Evolutionary conservation across 306 rosid genomes (phyloP).

Genomic region (Argentina anserina): DNA sequence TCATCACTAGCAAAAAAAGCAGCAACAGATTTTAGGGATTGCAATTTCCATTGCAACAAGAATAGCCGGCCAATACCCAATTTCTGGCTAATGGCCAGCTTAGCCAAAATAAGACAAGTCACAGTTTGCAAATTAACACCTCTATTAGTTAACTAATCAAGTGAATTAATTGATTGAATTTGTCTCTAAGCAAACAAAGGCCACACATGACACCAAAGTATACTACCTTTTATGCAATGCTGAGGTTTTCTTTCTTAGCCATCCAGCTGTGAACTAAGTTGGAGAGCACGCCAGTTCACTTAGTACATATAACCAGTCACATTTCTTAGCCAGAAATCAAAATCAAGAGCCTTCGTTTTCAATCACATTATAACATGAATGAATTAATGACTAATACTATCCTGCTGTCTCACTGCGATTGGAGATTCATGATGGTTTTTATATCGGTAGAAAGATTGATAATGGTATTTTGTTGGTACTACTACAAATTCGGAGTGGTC

Average conservation of each 20-base stretch:
- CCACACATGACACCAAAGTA: not conserved
- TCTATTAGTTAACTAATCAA: not conserved
- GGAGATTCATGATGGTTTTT: not conserved
- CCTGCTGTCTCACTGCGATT: conserved; percentile 14
- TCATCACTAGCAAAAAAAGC: not conserved
- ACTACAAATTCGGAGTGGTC: not conserved
- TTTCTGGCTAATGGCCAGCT: conserved; percentile 2
- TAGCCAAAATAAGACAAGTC: not conserved
- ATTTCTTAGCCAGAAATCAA: conserved; percentile 7
- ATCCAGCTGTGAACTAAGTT: conserved; percentile 17
- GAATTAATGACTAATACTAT: not conserved
- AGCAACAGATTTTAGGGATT: not conserved
- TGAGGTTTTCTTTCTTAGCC: conserved; percentile 8
- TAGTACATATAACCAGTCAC: not conserved
- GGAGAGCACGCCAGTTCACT: conserved; percentile 12
- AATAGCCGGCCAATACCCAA: conserved; percentile 14
- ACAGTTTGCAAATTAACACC: not conserved
- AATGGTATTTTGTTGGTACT: not conserved
- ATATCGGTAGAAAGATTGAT: too few relatives aligned
- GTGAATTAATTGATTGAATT: not conserved
- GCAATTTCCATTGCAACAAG: conserved; percentile 7
- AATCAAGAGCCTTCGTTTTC: conserved; percentile 10
- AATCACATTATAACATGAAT: not conserved
- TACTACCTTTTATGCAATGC: not conserved
- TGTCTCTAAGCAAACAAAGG: conserved; percentile 3